Conservation (phyloP, 768 basidiomycete species). For the Kwoniella shandongensis region DNA sequence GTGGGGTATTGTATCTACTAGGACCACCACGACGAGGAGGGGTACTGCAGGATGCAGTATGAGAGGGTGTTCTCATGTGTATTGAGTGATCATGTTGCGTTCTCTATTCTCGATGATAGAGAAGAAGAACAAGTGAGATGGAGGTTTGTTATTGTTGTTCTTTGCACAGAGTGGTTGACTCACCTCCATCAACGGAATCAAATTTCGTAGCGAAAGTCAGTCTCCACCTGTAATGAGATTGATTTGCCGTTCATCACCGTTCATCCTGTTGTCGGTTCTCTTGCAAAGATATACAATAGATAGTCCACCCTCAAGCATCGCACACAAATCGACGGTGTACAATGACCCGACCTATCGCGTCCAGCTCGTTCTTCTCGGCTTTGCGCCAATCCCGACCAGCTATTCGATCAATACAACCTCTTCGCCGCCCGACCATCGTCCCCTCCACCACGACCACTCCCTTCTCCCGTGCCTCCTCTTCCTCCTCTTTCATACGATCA, state of each 20-base stretch:
- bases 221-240: too few species aligned
- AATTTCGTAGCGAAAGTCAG: too few species aligned
- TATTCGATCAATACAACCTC: background rate
- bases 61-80: too few species aligned
- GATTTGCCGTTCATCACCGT: too few species aligned
- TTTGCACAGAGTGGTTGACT: too few species aligned
- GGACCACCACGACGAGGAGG: background rate
- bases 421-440: conserved; percentile 1
- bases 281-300: too few species aligned
- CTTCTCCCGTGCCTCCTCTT: background rate
- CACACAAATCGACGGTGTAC: too few species aligned
- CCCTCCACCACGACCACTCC: background rate
- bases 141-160: conserved; percentile 3
- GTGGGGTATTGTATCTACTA: background rate
- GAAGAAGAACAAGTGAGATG: background rate
- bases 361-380: background rate
- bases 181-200: too few species aligned
- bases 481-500: conserved; percentile 5
- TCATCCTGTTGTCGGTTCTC: too few species aligned
- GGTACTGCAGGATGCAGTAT: background rate
- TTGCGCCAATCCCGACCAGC: conserved; percentile 1
- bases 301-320: too few species aligned
- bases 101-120: background rate
- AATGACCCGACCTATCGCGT: conserved; percentile 4
- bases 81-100: too few species aligned